Evolutionary conservation across 495 filamentous ascomycete genomes (phyloP), one percentile per base, ranked within the genome.

Genomic region (Achaetomiella virescens): DNA sequence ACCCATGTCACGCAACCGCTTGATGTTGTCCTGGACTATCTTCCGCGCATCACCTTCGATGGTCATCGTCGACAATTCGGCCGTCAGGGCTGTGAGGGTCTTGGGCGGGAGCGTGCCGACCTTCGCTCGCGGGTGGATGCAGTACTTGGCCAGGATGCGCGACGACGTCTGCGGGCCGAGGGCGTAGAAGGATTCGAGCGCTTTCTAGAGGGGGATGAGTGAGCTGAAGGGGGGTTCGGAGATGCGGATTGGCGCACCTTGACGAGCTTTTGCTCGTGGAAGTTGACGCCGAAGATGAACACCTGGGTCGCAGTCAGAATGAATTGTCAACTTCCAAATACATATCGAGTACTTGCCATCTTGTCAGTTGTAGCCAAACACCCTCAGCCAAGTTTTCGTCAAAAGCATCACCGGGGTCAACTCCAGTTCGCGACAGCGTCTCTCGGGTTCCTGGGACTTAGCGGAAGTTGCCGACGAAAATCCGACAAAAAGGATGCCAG

Each of bases 41-140:
- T 85, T 78, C 66, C 83, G 75, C 55, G 95, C 76, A 61, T 98
- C 91, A 63, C 88, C 96, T 69, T 97, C 95, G 57, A 96, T 90
- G 40, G 85, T 95, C 91, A 98, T 91, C 11, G 83, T 84, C 7
- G 91, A 88, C 37, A 98, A 77, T 63, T 91, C 88, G 40, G 84
- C 83, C n/a, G 82, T 89, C 52, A 98, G 77, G 45, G 88, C 85
- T 18, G 85, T 81, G 56, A 95, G 73, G 56, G 87, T 87, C 66
- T 87, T 83, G 55, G 81, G 81, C 48, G 77, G 74, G 10, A 98
- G 74, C 3, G 79, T 75, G 66, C 86, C 84, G 51, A 97, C 76
- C 66, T 82, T 83, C 56, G 89, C 89, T 41, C 78, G 84, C 20
- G 86, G 83, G 72, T 95, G 88, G 71, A 98, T 95, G 66, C 82